These are phyloP conservation scores for Anacardium occidentale DNA, from an alignment of 345 rosid species.

Conservation along the genomic window DNA sequence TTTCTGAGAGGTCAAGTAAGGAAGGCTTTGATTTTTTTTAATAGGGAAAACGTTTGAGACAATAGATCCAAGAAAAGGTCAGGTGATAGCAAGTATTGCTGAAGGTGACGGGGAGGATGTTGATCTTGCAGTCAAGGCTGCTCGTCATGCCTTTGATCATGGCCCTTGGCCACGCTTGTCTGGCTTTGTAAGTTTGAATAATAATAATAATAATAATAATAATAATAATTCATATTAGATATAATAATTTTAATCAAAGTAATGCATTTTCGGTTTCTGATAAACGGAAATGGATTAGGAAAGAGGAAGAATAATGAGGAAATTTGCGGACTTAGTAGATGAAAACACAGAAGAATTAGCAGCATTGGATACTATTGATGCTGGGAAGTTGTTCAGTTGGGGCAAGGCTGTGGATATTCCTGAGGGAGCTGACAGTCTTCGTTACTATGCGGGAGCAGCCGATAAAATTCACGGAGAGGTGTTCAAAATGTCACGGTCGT, in stretches of 20 bases:
- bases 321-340: conserved; percentile 65
- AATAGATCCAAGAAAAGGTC: conserved; percentile 54
- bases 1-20: background rate
- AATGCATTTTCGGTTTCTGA: background rate
- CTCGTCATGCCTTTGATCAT: conserved; percentile 60
- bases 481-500: conserved; percentile 51
- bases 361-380: conserved; percentile 61
- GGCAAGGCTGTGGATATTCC: conserved; percentile 63
- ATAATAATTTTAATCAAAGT: too few species aligned
- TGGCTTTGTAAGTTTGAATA: conserved; percentile 58
- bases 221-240: too few species aligned
- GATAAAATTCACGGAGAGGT: conserved; percentile 87
- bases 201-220: too few species aligned
- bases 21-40: background rate
- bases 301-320: conserved; percentile 59
- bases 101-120: conserved; percentile 60
- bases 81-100: conserved; percentile 40
- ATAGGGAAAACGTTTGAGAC: conserved; percentile 58
- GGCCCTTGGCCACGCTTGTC: conserved; percentile 73
- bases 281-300: conserved; percentile 34
- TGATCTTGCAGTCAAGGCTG: conserved; percentile 60
- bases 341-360: conserved; percentile 64
- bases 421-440: conserved; percentile 24
- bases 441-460: conserved; percentile 86
- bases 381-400: conserved; percentile 48